Base-by-base conservation (phyloP, 805 yeast species). In the Yarrowia deformans region DNA sequence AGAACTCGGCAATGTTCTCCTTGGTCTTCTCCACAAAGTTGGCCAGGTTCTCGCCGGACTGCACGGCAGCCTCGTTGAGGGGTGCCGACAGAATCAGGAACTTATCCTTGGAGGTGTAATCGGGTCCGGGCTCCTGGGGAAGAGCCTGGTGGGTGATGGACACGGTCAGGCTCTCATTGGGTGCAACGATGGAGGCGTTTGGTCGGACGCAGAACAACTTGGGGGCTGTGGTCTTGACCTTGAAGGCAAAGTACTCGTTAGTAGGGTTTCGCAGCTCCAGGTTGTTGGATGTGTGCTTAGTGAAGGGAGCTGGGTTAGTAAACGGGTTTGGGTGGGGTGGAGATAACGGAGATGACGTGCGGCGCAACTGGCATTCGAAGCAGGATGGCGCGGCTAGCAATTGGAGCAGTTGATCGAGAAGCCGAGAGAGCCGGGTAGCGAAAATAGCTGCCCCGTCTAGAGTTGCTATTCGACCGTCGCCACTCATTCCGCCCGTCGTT, bases 141-240 rank as follows among this genome's bases (percentile, higher is more conserved):
- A 90, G 83, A 16, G 97, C 97, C 80, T 93, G 93, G 72, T 92
- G 87, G 74, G 92, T 91, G 74, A 95, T 77, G 58, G 93, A 86
- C 67, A 95, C 90, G 69, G 90, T 87, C 67, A 88, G 80, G 32
- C 88, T 78, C 72, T 86, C 85, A 43, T 96, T 95, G 14, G 98
- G 93, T 37, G 82, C 83, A 69, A 95, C 83, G 43, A 89, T 79
- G 16, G 95, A 87, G 70, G 98, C 94, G 79, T 93, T 95, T 72
- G 99, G 99, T 81, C 97, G 89, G 67, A 95, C 98, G 79, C 97
- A 91, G 83, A 93, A 85, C 79, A 91, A 83, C 79, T 91, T 93
- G 71, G 99, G 99, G 10, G 98, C 98, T 8, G 99, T 95, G 56
- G 99, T 94, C 82, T 94, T 95, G 77, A 95, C 98, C 82, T 95